A percentile compares a stretch with the other conserved stretches of the same genome.
These are phyloP conservation scores for Bruguiera gymnorhiza DNA, from an alignment of 345 rosid genomes.

Conservation along the genomic window DNA sequence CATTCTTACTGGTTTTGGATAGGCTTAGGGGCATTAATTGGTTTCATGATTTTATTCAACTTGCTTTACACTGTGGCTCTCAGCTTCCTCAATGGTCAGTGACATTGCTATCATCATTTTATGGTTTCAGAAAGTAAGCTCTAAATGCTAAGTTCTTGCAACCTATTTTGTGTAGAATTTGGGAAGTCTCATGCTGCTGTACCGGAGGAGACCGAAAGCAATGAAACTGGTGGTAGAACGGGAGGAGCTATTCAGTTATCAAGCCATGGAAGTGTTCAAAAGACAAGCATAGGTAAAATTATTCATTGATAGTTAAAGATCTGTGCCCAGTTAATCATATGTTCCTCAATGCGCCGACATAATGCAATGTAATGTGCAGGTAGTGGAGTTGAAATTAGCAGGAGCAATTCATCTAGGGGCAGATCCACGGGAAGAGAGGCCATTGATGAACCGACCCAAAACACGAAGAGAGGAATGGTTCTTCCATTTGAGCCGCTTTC, in stretches of 20 bases:
- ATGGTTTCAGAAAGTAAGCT: neutral
- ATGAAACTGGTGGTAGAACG: constrained; percentile 16
- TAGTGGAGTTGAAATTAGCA: constrained; percentile 14
- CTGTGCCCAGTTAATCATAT: too few relatives aligned
- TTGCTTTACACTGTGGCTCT: constrained; percentile 38
- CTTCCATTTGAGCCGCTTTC: constrained; percentile 13
- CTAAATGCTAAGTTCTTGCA: neutral
- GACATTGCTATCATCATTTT: neutral
- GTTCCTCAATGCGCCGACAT: too few relatives aligned
- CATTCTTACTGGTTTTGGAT: constrained; percentile 67
- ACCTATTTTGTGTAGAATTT: constrained; percentile 38
- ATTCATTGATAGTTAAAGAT: neutral
- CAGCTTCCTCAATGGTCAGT: constrained; percentile 62
- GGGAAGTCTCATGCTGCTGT: constrained; percentile 43
- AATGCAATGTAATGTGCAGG: constrained; percentile 4
- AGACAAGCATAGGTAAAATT: constrained; percentile 20
- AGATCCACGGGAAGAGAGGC: constrained; percentile 18
- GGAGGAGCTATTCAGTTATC: constrained; percentile 35
- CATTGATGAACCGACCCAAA: constrained; percentile 11
- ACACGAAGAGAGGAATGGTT: constrained; percentile 10
- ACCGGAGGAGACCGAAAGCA: constrained; percentile 37
- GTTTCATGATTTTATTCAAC: constrained; percentile 43
- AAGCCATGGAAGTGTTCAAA: constrained; percentile 13
- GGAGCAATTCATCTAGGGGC: constrained; percentile 16
- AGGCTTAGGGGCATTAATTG: constrained; percentile 43